Base-by-base conservation (phyloP, 106 monocot genomes). In the Dendrobium catenatum region DNA sequence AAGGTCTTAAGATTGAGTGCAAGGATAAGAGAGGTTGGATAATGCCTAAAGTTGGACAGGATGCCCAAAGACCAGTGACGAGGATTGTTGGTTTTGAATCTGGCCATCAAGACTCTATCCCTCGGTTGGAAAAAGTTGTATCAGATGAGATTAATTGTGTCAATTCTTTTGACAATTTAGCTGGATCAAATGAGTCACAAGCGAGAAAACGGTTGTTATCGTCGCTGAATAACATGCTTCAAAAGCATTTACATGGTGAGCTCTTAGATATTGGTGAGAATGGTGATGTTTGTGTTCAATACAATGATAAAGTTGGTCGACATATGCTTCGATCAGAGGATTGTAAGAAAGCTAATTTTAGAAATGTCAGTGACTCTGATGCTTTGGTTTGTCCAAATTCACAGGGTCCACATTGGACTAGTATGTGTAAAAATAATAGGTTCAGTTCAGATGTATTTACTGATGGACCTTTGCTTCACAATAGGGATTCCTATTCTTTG, bases 51-150 rank as follows among this genome's bases (percentile, higher is more conserved):
- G 33, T 80, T 26, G 85, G 73, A 42, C 42, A 77, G 37, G 64
- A 80, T 83, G 76, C 81, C 73, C 86, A 79, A 24, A 51, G 31
- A 70, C 95, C 95, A 17, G 37, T 82, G 31, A 77, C 89, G 64
- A 88, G 98, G 79, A 79, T 93, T 80, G 89, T 93, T 84, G 98
- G 98, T 42, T 95, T 98, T 82, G 89, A 90, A 68, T 87, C 89
- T 10, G 76, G 79, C 64, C 40, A 68, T 19, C 43, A 43, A 42
- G 58, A 33, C 68, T 73, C 78, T 80, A 29, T 54, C n/a, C 40
- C 49, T 37, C 74, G 73, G 79, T 68, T 68, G 80, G 70, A 56
- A 6, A 79, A 75, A 27, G 31, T 41, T 33, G 58, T 24, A 79
- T 31, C 31, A 6, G 76, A 80, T 77, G 75, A 47, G 59, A 76